Evolutionary conservation across 768 basidiomycete species (phyloP).

Genomic region (Rhizopogon vinicolor): DNA sequence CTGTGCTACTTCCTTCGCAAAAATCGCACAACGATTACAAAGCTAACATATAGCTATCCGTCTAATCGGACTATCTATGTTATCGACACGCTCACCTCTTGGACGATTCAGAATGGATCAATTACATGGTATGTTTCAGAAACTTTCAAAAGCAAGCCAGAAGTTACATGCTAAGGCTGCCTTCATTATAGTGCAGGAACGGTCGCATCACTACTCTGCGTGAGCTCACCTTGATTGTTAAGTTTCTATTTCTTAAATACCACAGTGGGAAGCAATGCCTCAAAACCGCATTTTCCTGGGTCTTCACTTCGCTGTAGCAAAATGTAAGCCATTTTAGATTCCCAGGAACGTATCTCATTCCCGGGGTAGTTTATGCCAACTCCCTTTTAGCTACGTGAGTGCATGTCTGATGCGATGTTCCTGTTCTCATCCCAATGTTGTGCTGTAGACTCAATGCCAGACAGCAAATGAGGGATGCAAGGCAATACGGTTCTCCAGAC

Average conservation of each 20-base stretch:
- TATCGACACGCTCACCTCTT: slow-evolving; percentile 15
- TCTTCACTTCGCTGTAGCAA: slow-evolving; percentile 17
- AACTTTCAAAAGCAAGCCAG: too few species aligned
- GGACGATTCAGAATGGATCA: slow-evolving; percentile 18
- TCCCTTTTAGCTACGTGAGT: slow-evolving; percentile 22
- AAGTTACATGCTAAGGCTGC: background rate
- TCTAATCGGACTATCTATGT: slow-evolving; percentile 13
- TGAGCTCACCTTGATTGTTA: slow-evolving; percentile 1
- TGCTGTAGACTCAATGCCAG: slow-evolving; percentile 15
- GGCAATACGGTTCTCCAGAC: background rate
- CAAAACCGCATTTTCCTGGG: slow-evolving; percentile 19
- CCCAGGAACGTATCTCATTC: background rate
- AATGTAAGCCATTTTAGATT: slow-evolving; percentile 8
- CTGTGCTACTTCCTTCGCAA: slow-evolving; percentile 38
- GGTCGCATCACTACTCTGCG: slow-evolving; percentile 14
- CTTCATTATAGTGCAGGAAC: slow-evolving; percentile 9
- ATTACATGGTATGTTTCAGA: slow-evolving; percentile 11
- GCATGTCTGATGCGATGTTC: background rate
- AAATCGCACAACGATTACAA: slow-evolving; percentile 32
- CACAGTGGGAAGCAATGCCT: slow-evolving; percentile 16
- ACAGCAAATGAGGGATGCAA: background rate
- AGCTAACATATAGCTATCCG: slow-evolving; percentile 17
- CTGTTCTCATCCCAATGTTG: background rate
- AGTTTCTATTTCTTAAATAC: background rate
- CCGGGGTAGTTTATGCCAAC: slow-evolving; percentile 17